A percentile compares a stretch with the other conserved stretches of the same genome.
Conservation (phyloP, 1,284 basidiomycete species). For the Ganoderma meredithae region DNA sequence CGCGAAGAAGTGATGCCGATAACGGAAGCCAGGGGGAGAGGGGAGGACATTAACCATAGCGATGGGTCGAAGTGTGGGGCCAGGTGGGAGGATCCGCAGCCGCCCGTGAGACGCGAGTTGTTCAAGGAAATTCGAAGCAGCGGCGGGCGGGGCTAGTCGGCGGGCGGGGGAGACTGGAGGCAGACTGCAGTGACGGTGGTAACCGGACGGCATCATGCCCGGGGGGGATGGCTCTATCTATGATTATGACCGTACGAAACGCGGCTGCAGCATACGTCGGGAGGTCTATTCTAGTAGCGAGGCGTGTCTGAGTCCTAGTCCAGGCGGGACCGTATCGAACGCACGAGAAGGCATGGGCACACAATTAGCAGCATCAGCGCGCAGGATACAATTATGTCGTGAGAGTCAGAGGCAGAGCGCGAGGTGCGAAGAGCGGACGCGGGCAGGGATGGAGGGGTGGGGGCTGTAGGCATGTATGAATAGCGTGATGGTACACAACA, state of each 20-base stretch:
- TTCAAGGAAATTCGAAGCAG: conserved; percentile 1
- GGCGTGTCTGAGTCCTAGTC: conserved; percentile 1
- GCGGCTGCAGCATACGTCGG: neutral
- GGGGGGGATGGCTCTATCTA: neutral
- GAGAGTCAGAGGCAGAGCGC: conserved; percentile 6
- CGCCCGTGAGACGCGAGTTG: neutral
- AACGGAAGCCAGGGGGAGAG: neutral
- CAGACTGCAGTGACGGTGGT: neutral
- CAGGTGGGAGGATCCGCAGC: conserved; percentile 5
- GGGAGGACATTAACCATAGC: conserved; percentile 6
- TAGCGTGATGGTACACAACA: conserved; percentile 5
- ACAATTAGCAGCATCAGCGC: neutral
- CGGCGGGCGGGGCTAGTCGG: neutral
- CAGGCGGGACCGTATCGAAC: neutral
- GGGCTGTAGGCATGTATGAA: conserved; percentile 7
- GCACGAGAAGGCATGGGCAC: conserved; percentile 9
- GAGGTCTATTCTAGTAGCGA: conserved; percentile 2
- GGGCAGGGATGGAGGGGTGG: neutral
- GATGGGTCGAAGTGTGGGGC: conserved; percentile 4
- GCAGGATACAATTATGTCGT: conserved; percentile 6
- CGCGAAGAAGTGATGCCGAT: neutral
- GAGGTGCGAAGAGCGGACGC: neutral
- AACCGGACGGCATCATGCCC: neutral
- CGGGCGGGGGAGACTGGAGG: neutral
- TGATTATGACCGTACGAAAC: neutral